phyloP scores from a whole-genome alignment of 2,329 filamentous ascomycete genomes.

The Setomelanomma holmii region DNA sequence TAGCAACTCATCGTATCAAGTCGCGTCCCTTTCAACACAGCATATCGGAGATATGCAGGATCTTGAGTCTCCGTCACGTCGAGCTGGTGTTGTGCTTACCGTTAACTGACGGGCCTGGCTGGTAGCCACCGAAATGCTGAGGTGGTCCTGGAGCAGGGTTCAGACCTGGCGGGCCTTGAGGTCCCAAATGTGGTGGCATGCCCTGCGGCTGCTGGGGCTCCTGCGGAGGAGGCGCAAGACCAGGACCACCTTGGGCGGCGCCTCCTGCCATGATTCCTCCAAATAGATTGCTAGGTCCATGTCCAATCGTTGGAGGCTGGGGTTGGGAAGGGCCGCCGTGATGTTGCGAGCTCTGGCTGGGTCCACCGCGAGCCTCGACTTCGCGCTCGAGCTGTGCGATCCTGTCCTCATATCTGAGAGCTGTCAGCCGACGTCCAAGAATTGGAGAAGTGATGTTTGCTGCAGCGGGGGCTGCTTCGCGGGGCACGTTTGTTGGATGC shows the following conservation, averaged over 20 bases:
- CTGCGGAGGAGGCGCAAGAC: constrained; percentile 74
- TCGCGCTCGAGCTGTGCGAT: constrained; percentile 85
- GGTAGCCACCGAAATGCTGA: constrained; percentile 74
- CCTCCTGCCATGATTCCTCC: constrained; percentile 94
- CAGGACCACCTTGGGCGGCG: constrained; percentile 81
- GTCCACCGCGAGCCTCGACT: constrained; percentile 74
- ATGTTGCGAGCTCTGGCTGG: constrained; percentile 75
- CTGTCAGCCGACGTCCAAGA: background rate
- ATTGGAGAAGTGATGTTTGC: too few species aligned
- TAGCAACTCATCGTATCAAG: constrained; percentile 12
- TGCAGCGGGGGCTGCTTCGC: too few species aligned
- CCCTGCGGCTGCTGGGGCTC: constrained; percentile 66
- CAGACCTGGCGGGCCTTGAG: constrained; percentile 75
- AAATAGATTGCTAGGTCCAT: constrained; percentile 89
- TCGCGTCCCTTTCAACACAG: too few species aligned
- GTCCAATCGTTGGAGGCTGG: constrained; percentile 83
- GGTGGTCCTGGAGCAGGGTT: constrained; percentile 65
- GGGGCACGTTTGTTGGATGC: too few species aligned
- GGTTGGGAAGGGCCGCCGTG: constrained; percentile 77
- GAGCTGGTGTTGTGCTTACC: constrained; percentile 54
- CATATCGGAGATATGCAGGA: too few species aligned
- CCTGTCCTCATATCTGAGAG: constrained; percentile 88
- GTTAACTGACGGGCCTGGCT: constrained; percentile 68
- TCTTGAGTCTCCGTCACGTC: too few species aligned
- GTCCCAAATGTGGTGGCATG: constrained; percentile 68